Evolutionary conservation across 495 filamentous ascomycete genomes (phyloP).

Genomic region (Podospora comata): DNA sequence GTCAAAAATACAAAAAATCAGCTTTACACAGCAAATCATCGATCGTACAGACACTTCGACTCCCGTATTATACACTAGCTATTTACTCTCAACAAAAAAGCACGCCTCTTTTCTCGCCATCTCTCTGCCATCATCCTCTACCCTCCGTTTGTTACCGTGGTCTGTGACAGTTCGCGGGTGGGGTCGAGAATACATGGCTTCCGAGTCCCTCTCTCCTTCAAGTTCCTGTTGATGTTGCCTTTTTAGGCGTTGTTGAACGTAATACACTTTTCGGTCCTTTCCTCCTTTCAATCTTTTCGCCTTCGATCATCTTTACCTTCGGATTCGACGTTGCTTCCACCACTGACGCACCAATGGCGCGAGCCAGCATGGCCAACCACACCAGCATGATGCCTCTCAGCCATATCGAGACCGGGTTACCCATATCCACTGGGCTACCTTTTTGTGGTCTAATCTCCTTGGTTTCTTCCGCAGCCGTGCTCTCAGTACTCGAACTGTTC

Average conservation of each 20-base stretch:
- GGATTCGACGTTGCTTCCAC: not conserved
- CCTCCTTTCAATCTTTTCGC: not conserved
- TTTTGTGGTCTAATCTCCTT: not conserved
- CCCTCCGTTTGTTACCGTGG: not conserved
- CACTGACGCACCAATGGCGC: not conserved
- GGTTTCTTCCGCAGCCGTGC: not conserved
- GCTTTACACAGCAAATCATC: not conserved
- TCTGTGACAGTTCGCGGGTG: not conserved
- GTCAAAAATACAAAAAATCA: not conserved
- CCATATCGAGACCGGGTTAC: not conserved
- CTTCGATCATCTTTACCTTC: not conserved
- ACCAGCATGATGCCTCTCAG: slow-evolving; percentile 10
- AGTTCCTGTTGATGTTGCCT: no score
- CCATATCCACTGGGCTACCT: not conserved
- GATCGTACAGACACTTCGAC: not conserved
- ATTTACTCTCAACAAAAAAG: not conserved
- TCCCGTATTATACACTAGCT: not conserved
- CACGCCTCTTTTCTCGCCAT: not conserved
- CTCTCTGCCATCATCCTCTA: no score
- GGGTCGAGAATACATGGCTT: no score
- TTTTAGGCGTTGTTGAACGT: no score
- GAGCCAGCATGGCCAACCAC: slow-evolving; percentile 10
- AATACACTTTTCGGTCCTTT: not conserved
- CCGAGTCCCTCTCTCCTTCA: no score
- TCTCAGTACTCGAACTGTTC: not conserved